These are phyloP conservation scores for Candida sithepensis DNA, from an alignment of 805 yeast species.

Conservation along the genomic window DNA sequence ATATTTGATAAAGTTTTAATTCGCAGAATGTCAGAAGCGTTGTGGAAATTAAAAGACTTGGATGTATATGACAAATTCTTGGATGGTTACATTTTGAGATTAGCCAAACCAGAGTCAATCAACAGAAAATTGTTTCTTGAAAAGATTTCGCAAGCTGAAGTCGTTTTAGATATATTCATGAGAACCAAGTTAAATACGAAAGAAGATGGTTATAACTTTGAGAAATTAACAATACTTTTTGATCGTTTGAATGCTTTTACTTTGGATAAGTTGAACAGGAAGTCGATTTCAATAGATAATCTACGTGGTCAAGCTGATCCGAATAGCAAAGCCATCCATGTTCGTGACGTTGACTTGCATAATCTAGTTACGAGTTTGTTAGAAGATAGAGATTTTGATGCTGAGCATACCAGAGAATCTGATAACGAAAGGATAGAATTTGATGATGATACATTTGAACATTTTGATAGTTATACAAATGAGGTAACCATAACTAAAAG, in stretches of 20 bases:
- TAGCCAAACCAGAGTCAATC: not conserved
- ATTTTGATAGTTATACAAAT: conserved; percentile 1
- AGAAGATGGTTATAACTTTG: not conserved
- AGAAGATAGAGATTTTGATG: conserved; percentile 1
- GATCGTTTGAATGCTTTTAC: not conserved
- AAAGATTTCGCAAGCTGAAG: not conserved
- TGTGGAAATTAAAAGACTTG: not conserved
- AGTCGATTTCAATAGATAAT: not conserved
- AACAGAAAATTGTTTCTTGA: not conserved
- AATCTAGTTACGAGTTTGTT: not conserved
- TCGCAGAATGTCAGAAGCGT: not conserved
- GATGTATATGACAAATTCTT: not conserved
- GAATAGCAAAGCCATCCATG: not conserved
- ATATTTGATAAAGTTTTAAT: not conserved
- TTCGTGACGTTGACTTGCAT: not conserved
- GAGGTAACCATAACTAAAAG: not conserved
- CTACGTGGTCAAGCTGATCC: too few relatives aligned
- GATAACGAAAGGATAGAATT: not conserved
- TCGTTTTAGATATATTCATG: not conserved
- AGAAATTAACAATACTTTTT: not conserved
- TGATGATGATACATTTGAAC: conserved; percentile 1
- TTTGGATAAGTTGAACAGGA: not conserved
- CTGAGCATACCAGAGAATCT: conserved; percentile 2
- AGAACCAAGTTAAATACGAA: not conserved
- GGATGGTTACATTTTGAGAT: not conserved